Evolutionary conservation across 2,329 filamentous ascomycete genomes (phyloP).

Genomic region (Sclerotinia borealis): DNA sequence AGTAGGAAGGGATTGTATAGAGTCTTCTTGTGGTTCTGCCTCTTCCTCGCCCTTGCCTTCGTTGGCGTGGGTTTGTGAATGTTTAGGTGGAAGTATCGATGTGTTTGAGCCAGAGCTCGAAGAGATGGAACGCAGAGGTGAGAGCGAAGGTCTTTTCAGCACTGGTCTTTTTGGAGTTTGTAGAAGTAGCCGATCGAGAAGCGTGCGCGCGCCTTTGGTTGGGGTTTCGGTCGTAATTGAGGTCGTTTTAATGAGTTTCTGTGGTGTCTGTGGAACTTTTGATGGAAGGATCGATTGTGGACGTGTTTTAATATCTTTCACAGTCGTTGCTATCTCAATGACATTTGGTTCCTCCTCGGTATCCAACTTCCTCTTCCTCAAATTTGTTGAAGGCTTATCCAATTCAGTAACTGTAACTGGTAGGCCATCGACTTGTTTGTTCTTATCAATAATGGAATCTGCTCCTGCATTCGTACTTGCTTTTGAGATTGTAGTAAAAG

Average conservation of each 20-base stretch:
- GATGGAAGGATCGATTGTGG: constrained; percentile 11
- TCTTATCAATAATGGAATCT: constrained; percentile 33
- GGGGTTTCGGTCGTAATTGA: constrained; percentile 26
- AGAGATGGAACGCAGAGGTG: constrained; percentile 15
- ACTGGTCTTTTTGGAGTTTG: constrained; percentile 10
- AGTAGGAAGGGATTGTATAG: constrained; percentile 36
- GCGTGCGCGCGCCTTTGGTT: constrained; percentile 28
- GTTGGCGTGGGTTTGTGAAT: neutral
- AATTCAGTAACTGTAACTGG: constrained; percentile 34
- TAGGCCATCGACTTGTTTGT: constrained; percentile 24
- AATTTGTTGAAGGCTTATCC: constrained; percentile 27
- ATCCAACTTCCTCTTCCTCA: constrained; percentile 31
- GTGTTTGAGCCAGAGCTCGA: constrained; percentile 15
- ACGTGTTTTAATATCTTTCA: constrained; percentile 17
- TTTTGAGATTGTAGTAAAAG: constrained; percentile 41
- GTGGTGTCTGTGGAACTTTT: constrained; percentile 25
- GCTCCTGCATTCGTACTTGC: constrained; percentile 31
- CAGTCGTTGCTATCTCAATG: constrained; percentile 10
- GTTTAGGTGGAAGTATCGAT: constrained; percentile 13
- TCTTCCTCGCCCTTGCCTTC: neutral
- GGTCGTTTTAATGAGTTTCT: constrained; percentile 19
- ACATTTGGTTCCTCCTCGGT: constrained; percentile 18
- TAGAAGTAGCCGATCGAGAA: constrained; percentile 30
- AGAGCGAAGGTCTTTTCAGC: constrained; percentile 22
- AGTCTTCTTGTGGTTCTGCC: neutral